phyloP scores from a whole-genome alignment of 305 asterid genomes.

The Plantago lanceolata region DNA sequence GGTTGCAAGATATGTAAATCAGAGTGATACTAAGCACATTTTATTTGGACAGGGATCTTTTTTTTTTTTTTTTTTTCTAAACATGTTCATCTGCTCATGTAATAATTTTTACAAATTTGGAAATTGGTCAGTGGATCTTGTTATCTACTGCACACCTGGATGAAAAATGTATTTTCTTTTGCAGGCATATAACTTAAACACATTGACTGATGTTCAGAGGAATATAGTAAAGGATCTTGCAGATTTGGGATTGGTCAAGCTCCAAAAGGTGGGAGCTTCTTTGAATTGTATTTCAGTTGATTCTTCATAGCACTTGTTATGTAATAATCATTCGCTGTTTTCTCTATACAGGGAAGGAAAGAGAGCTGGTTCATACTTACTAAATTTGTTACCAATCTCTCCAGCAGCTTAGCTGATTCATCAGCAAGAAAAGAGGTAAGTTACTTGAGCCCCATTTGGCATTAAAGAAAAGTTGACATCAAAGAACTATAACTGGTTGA shows the following conservation, averaged over 20 bases:
- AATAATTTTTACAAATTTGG: conserved; percentile 5
- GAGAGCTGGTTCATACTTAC: conserved; percentile 98
- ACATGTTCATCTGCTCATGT: not conserved
- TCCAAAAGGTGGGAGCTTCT: conserved; percentile 70
- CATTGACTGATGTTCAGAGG: conserved; percentile 66
- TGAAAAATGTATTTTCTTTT: conserved; percentile 27
- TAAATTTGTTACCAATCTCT: conserved; percentile 89
- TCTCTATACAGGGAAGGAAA: conserved; percentile 65
- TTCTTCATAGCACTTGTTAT: conserved; percentile 12
- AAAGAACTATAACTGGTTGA: too few species aligned
- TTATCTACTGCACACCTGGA: conserved; percentile 12
- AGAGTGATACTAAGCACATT: not conserved
- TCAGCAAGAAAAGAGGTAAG: conserved; percentile 79
- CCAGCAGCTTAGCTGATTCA: conserved; percentile 89
- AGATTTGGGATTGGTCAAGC: conserved; percentile 87
- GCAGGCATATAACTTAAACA: conserved; percentile 80
- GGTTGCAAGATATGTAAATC: too few species aligned
- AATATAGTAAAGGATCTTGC: conserved; percentile 74
- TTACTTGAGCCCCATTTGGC: conserved; percentile 10
- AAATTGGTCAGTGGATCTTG: conserved; percentile 7
- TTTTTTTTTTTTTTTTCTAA: not conserved
- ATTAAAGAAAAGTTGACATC: too few species aligned
- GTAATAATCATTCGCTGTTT: conserved; percentile 21
- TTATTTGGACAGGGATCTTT: not conserved
- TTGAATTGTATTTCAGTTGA: conserved; percentile 15